These are phyloP conservation scores for Neurospora sp. DNA, from an alignment of 495 filamentous ascomycete species.

Conservation along the genomic window DNA sequence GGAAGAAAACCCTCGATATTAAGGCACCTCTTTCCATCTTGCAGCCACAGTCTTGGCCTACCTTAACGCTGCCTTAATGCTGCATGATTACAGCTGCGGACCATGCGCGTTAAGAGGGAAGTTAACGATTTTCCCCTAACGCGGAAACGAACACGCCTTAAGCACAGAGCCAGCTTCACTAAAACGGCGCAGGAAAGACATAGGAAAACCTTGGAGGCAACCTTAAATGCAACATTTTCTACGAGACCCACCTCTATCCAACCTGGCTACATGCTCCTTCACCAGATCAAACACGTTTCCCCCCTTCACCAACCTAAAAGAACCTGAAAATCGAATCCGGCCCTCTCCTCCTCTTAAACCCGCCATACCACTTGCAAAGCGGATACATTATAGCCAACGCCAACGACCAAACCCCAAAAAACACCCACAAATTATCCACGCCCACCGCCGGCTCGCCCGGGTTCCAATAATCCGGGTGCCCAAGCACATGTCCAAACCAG, in stretches of 20 bases:
- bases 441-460: slow-evolving; percentile 5
- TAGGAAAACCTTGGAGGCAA: neutral
- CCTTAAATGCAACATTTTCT: neutral
- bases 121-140: too few species aligned
- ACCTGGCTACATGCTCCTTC: neutral
- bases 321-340: slow-evolving; percentile 25
- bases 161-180: neutral
- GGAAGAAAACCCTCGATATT: too few species aligned
- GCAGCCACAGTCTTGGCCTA: too few species aligned
- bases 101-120: too few species aligned
- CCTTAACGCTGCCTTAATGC: too few species aligned
- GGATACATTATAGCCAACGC: slow-evolving; percentile 18
- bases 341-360: slow-evolving; percentile 18
- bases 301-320: slow-evolving; percentile 12
- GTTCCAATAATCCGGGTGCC: neutral
- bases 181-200: neutral
- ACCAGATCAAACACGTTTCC: neutral
- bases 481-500: slow-evolving; percentile 6
- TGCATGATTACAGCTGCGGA: too few species aligned
- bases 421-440: slow-evolving; percentile 16
- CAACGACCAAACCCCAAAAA: slow-evolving; percentile 8
- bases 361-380: slow-evolving; percentile 19
- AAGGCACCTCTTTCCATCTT: too few species aligned
- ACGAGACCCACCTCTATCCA: neutral
- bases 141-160: too few species aligned